Percentiles rank a stretch among this genome's conserved stretches.
Evolutionary conservation across 2,329 filamentous ascomycete species (phyloP).

Genomic region (Clonostachys solani): DNA sequence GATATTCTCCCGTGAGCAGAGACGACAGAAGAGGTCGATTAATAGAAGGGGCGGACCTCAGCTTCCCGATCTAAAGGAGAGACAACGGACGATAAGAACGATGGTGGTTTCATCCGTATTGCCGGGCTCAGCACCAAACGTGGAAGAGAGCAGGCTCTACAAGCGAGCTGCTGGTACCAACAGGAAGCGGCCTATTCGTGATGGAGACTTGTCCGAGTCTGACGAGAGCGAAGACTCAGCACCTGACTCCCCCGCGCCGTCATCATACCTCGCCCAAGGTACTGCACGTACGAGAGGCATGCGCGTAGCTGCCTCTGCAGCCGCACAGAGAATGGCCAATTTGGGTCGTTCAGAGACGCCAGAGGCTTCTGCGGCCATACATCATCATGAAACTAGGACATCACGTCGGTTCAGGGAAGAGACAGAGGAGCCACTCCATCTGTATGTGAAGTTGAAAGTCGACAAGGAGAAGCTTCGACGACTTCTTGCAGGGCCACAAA

Average conservation of each 20-base stretch:
- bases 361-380: constrained; percentile 57
- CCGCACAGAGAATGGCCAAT: constrained; percentile 82
- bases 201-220: constrained; percentile 79
- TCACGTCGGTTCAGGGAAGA: constrained; percentile 69
- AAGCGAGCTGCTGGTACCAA: constrained; percentile 66
- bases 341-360: constrained; percentile 84
- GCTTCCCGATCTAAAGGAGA: constrained; percentile 92
- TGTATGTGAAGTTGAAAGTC: constrained; percentile 74
- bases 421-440: constrained; percentile 66
- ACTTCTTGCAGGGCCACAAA: constrained; percentile 40
- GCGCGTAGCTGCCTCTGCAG: constrained; percentile 81
- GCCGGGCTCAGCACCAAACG: constrained; percentile 73
- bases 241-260: constrained; percentile 78
- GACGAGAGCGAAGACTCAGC: constrained; percentile 88
- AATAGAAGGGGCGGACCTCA: constrained; percentile 90
- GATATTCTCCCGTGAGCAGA: constrained; percentile 88
- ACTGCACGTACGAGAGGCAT: constrained; percentile 85
- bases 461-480: constrained; percentile 67
- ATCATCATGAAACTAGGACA: constrained; percentile 69
- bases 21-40: constrained; percentile 90
- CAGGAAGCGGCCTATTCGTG: constrained; percentile 47
- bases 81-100: constrained; percentile 88
- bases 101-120: constrained; percentile 89
- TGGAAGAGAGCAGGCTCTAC: constrained; percentile 84
- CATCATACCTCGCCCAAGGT: constrained; percentile 64